A percentile compares a stretch with the other conserved stretches of the same genome.
Evolutionary conservation across 139 green algal species (phyloP).

Genomic region (Coelastrella sp.): DNA sequence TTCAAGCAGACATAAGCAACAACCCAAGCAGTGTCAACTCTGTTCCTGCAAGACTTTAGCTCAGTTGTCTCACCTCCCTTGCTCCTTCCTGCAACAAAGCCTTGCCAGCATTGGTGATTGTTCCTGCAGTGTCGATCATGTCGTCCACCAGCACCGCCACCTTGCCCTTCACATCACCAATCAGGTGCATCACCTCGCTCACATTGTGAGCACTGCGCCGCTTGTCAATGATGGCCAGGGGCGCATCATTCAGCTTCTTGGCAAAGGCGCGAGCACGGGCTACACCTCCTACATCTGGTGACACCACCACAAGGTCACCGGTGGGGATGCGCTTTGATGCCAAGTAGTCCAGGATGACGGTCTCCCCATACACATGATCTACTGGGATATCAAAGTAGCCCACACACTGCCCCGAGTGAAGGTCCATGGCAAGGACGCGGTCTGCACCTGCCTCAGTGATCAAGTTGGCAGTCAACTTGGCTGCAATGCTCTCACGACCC

Average conservation of each 20-base stretch:
- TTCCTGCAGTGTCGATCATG: conserved; percentile 99
- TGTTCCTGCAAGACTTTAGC: not conserved
- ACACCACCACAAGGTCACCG: conserved; percentile 97
- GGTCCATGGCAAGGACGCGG: conserved; percentile 94
- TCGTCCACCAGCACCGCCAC: conserved; percentile 99
- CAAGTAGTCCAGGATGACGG: conserved; percentile 98
- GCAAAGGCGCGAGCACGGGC: conserved; percentile 96
- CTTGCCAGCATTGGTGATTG: conserved; percentile 96
- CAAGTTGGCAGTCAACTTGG: conserved; percentile 99
- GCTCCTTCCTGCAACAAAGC: conserved; percentile 88
- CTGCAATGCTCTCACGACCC: conserved; percentile 97
- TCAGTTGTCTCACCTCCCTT: conserved; percentile 57
- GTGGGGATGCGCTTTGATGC: conserved; percentile 95
- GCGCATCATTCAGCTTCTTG: conserved; percentile 99
- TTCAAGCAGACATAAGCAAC: no score
- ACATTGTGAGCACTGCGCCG: conserved; percentile 96
- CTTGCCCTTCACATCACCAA: conserved; percentile 98
- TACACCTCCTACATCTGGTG: conserved; percentile 98
- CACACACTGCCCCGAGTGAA: conserved; percentile 97
- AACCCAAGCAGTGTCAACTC: not conserved
- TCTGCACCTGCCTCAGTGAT: conserved; percentile 96
- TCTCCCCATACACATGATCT: conserved; percentile 94
- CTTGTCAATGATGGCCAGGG: conserved; percentile 99
- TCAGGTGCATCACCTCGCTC: conserved; percentile 99
- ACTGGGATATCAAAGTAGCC: conserved; percentile 99